Conservation (phyloP, 805 yeast species). For the Cyberlindnera mycetangii region DNA sequence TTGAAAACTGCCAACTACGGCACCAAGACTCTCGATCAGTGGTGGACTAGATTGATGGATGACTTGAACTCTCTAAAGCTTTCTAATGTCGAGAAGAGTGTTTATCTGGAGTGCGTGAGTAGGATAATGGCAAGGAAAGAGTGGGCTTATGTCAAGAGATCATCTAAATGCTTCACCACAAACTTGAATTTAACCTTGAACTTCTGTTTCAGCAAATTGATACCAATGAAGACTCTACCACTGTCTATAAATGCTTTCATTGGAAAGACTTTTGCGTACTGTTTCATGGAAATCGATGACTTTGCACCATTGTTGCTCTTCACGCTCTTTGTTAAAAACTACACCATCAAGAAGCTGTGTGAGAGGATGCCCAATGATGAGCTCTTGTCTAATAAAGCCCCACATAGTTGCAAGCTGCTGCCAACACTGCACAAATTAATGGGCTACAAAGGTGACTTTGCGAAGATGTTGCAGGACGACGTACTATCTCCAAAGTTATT, state of each 20-base stretch:
- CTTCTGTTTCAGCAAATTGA: conserved; percentile 15
- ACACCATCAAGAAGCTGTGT: conserved; percentile 34
- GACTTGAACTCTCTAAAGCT: conserved; percentile 8
- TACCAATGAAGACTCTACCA: conserved; percentile 19
- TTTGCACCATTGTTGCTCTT: conserved; percentile 54
- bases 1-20: conserved; percentile 12
- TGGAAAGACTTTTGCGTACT: conserved; percentile 60
- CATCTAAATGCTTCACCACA: conserved; percentile 1
- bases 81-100: conserved; percentile 16
- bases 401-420: neutral
- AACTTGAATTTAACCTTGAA: conserved; percentile 11
- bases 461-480: neutral
- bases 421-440: conserved; percentile 15
- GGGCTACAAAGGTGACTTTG: conserved; percentile 22
- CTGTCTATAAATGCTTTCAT: conserved; percentile 39
- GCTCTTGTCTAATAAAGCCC: too few relatives aligned
- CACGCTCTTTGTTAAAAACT: conserved; percentile 51
- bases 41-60: conserved; percentile 14
- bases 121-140: conserved; percentile 15
- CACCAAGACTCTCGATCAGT: conserved; percentile 8
- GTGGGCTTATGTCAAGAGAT: conserved; percentile 9
- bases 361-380: too few relatives aligned
- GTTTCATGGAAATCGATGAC: conserved; percentile 46
- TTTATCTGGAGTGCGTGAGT: conserved; percentile 15
- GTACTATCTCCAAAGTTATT: conserved; percentile 29